Percentiles rank a stretch among this genome's conserved stretches.
Conservation (phyloP, 2,329 filamentous ascomycete species). For the Corinectria fuckeliana region DNA sequence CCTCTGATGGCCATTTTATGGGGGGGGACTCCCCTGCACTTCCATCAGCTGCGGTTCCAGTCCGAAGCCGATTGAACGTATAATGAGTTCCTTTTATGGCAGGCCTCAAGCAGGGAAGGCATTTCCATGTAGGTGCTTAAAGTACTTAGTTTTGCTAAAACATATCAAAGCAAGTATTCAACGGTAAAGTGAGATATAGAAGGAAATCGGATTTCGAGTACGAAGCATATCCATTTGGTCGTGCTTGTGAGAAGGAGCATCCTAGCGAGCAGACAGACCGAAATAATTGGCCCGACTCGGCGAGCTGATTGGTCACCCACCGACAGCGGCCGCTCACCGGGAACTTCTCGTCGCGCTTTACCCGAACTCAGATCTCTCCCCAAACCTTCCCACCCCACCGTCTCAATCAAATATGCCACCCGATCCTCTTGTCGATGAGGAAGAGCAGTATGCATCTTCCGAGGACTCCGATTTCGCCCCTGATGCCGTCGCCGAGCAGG, state of each 20-base stretch:
- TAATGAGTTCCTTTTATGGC: no score
- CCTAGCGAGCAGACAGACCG: neutral
- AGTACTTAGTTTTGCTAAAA: no score
- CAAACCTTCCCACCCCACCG: conserved; percentile 6
- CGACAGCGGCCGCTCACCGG: conserved; percentile 16
- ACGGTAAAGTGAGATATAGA: neutral
- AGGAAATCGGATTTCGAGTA: neutral
- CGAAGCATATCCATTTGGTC: neutral
- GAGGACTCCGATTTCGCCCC: conserved; percentile 77
- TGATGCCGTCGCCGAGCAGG: conserved; percentile 57
- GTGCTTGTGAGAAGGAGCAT: neutral
- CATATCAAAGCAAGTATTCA: neutral
- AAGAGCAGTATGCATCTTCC: conserved; percentile 70
- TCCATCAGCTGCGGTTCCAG: no score
- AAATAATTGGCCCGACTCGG: neutral
- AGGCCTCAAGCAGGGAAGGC: no score
- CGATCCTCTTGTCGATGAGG: conserved; percentile 52
- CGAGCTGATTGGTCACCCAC: conserved; percentile 29
- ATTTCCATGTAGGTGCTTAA: no score
- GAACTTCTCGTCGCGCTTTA: conserved; percentile 1
- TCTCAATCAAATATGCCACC: conserved; percentile 48
- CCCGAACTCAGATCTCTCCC: neutral
- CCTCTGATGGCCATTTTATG: no score
- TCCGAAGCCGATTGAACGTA: no score
- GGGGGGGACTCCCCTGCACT: no score